These are phyloP conservation scores for Neocatenulostroma microsporum DNA, from an alignment of 2,329 filamentous ascomycete species.

Conservation along the genomic window DNA sequence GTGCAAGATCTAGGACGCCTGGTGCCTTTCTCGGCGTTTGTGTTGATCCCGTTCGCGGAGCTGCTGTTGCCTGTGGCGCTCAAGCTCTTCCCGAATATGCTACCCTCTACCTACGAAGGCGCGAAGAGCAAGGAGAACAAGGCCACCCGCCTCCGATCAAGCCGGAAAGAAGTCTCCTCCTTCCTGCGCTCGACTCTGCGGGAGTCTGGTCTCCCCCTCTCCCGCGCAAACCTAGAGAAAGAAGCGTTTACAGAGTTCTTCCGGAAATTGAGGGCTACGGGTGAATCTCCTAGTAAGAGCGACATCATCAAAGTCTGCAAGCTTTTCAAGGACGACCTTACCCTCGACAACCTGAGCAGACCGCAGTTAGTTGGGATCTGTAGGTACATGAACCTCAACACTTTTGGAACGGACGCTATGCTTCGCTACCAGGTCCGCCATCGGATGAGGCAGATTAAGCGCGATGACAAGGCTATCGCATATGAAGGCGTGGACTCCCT, in stretches of 20 bases:
- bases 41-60: conserved; percentile 95
- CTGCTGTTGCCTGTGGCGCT: conserved; percentile 83
- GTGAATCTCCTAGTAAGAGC: conserved; percentile 75
- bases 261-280: conserved; percentile 85
- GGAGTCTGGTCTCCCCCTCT: conserved; percentile 88
- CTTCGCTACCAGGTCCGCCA: conserved; percentile 94
- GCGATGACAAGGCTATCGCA: conserved; percentile 88
- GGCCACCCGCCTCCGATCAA: conserved; percentile 69
- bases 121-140: conserved; percentile 87
- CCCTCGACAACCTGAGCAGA: conserved; percentile 89
- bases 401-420: conserved; percentile 96
- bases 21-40: conserved; percentile 92
- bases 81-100: conserved; percentile 91
- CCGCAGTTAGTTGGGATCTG: conserved; percentile 97
- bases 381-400: conserved; percentile 95
- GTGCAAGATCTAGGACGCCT: conserved; percentile 88
- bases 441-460: conserved; percentile 98
- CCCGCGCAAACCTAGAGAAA: conserved; percentile 72
- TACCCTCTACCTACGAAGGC: conserved; percentile 94
- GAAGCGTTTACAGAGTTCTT: conserved; percentile 97
- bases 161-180: conserved; percentile 83
- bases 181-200: conserved; percentile 83
- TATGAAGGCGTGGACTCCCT: conserved; percentile 90
- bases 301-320: conserved; percentile 99
- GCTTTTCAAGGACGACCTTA: conserved; percentile 96